Conservation (phyloP, 202 grass and related monocot genomes). For the Saccharum hybrid region DNA sequence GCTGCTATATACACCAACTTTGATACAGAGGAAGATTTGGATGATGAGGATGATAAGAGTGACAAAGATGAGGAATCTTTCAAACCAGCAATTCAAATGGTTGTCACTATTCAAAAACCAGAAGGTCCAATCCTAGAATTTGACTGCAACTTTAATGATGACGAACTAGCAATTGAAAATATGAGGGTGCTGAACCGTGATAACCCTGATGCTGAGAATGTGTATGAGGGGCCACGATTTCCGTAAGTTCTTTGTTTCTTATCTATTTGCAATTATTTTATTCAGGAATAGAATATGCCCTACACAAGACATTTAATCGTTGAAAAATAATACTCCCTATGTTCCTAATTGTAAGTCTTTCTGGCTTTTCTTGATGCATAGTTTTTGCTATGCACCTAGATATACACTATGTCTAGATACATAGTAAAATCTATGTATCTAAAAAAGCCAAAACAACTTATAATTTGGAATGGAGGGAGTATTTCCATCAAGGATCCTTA, state of each 20-base stretch:
- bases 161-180: constrained; percentile 77
- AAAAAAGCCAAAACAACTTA: background rate
- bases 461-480: background rate
- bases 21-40: constrained; percentile 56
- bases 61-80: constrained; percentile 54
- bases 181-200: constrained; percentile 62
- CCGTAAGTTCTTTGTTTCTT: constrained; percentile 69
- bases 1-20: constrained; percentile 74
- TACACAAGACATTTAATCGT: background rate
- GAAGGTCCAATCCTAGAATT: constrained; percentile 71
- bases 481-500: background rate
- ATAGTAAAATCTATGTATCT: background rate
- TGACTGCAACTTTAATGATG: constrained; percentile 79
- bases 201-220: constrained; percentile 54
- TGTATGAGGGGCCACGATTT: constrained; percentile 78
- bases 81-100: constrained; percentile 65
- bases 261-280: background rate
- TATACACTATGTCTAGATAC: background rate
- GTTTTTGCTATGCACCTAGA: background rate
- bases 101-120: constrained; percentile 71
- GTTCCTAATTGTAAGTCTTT: background rate
- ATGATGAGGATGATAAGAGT: constrained; percentile 52
- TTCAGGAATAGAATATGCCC: constrained; percentile 18
- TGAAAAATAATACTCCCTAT: background rate
- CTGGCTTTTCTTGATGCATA: background rate